These are phyloP conservation scores for Monilinia fructigena DNA, from an alignment of 2,329 filamentous ascomycete genomes.

Conservation along the genomic window DNA sequence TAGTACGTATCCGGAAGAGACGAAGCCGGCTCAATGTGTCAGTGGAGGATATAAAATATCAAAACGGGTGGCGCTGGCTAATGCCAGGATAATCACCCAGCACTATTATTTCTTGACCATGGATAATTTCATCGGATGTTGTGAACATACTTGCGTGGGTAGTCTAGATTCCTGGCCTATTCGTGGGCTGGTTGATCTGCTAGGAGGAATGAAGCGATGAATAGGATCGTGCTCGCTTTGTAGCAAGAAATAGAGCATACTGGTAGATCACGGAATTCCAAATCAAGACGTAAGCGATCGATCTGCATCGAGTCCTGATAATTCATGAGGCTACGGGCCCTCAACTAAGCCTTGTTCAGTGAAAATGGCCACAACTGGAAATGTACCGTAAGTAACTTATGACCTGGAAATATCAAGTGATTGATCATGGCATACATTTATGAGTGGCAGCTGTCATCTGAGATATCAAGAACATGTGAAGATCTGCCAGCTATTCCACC, in stretches of 20 bases:
- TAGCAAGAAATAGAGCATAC: neutral
- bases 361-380: neutral
- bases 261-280: neutral
- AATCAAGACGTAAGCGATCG: neutral
- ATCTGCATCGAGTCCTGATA: constrained; percentile 5
- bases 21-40: neutral
- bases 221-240: constrained; percentile 3
- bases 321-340: neutral
- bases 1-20: neutral
- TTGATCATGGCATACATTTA: neutral
- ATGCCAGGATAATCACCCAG: neutral
- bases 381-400: neutral
- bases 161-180: constrained; percentile 2
- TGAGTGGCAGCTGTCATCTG: neutral
- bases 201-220: neutral
- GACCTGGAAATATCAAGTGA: constrained; percentile 9
- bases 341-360: constrained; percentile 1
- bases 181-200: neutral
- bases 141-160: constrained; percentile 1
- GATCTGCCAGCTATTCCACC: neutral
- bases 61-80: neutral
- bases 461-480: neutral
- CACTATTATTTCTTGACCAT: neutral
- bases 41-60: neutral
- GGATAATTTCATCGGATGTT: neutral